Base-by-base conservation (phyloP, 2,329 filamentous ascomycete species). In the Exophiala sideris region DNA sequence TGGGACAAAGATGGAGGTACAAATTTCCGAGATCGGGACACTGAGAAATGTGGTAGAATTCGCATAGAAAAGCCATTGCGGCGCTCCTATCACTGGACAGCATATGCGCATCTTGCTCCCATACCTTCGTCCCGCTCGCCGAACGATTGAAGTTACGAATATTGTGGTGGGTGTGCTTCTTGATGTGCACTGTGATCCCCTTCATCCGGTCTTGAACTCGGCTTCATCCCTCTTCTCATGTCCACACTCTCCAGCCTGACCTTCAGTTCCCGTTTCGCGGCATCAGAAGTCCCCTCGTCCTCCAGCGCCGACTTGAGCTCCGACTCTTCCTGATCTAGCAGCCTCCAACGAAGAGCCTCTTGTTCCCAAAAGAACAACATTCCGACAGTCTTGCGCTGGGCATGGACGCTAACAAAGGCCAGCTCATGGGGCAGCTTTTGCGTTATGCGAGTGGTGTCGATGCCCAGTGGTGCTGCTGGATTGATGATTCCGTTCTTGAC, bases 1-100 rank as follows among this genome's bases (percentile, higher is more conserved):
- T 0, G 74, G 73, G 1, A 74, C 70, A 0, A 60, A 63, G 12
- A 71, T 77, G 66, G 71, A 74, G 16, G 67, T 76, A 1, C 62
- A 56, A 2, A 71, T 77, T 24, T 63, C 64, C 0, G 60, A 67
- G 11, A 74, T 76, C 52, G 74, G 74, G 0, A 77, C 75, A 0
- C 56, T 75, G 45, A 63, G 61, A 18, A 76, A 76, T n/a, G 64
- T 66, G 1, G 66, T 76, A 1, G 53, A 47, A 21, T 61, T 56
- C 33, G 58, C 56, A 20, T 60, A 40, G 44, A 34, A 29, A 8
- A 29, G 16, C 16, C 16, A 2, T 18, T 18, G 16, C 16, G 16
- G 16, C 16, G 16, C 16, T 18, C 16, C 16, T 18, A 18, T 18
- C 2, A 3, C 16, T 18, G 16, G 16, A 18, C 16, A 3, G 16